Base-by-base conservation (phyloP, 352 stramenopile genomes). In the Phytophthora constricta region DNA sequence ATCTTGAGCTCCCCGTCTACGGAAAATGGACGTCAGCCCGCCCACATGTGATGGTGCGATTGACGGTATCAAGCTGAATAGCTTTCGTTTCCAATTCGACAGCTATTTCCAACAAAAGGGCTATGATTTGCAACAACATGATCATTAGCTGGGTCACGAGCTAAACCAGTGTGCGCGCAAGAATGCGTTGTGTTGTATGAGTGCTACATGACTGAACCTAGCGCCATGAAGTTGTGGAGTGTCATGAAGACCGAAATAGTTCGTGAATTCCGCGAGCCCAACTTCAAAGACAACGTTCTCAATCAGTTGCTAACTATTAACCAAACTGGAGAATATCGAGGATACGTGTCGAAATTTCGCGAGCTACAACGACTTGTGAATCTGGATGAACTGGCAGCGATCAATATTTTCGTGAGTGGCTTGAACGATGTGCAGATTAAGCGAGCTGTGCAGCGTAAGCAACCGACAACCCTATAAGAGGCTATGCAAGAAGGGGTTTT, bases 401-500 rank as follows among this genome's bases (percentile, higher is more conserved):
- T 48, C 3, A 54, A 49, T 20, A 16, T 55, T 11, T 62, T 62
- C n/a, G 27, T 62, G 20, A 62, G 54, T 26, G 55, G 55, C 1
- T 11, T 62, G 3, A 45, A 14, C 0, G 51, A 46, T 14, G 9
- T 3, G 17, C 11, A 54, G 47, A 48, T 54, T 16, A 27, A 16
- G 16, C 4, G 26, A 0, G 37, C 47, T 9, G 56, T 68, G 7
- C 59, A 68, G 37, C 59, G 59, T 0, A 68, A 68, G 20, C 27
- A 62, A 13, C 59, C 42, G 23, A 43, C 10, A 5, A 62, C 41
- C n/a, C 42, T 68, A 1, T 53, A 27, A 5, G 28, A 39, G 3
- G 59, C 59, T 9, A 49, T 62, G 2, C 27, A 68, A 28, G 49
- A 61, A 43, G 50, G 42, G 5, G 55, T 68, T 19, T 28, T 62